Conservation (phyloP, 2,329 filamentous ascomycete genomes). For the Lecanoromycetidae sp. region DNA sequence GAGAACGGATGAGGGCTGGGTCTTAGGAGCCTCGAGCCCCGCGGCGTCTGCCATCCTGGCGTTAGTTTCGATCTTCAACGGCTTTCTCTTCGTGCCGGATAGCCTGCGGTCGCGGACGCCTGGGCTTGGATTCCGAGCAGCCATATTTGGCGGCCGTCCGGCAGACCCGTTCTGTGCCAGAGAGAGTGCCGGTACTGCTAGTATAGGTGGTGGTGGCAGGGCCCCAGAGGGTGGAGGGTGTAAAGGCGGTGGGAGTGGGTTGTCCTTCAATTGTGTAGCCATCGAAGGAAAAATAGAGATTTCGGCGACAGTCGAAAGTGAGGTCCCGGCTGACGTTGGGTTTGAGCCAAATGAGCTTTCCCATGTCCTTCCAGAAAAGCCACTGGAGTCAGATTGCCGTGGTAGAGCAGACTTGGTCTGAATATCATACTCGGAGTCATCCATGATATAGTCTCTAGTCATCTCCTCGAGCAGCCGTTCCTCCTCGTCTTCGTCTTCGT, state of each 20-base stretch:
- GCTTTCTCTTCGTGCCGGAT: slow-evolving; percentile 67
- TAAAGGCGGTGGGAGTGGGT: slow-evolving; percentile 26
- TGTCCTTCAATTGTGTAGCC: slow-evolving; percentile 26
- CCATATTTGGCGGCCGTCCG: slow-evolving; percentile 15
- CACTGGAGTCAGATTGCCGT: slow-evolving; percentile 71
- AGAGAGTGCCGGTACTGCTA: slow-evolving; percentile 19
- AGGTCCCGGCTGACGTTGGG: slow-evolving; percentile 54
- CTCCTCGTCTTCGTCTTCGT: slow-evolving; percentile 59
- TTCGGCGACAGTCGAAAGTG: slow-evolving; percentile 63
- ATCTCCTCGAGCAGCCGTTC: slow-evolving; percentile 77
- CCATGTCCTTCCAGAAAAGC: slow-evolving; percentile 65
- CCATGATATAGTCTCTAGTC: slow-evolving; percentile 68
- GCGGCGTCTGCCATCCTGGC: slow-evolving; percentile 15
- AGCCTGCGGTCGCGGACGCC: slow-evolving; percentile 64
- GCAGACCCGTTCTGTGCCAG: slow-evolving; percentile 15
- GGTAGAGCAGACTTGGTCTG: slow-evolving; percentile 57
- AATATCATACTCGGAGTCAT: slow-evolving; percentile 66
- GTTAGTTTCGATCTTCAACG: slow-evolving; percentile 78
- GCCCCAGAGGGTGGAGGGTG: slow-evolving; percentile 19
- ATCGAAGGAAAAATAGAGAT: slow-evolving; percentile 32
- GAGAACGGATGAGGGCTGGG: slow-evolving; percentile 20
- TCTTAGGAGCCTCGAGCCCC: slow-evolving; percentile 22
- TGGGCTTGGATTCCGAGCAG: slow-evolving; percentile 28
- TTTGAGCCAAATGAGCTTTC: slow-evolving; percentile 67
- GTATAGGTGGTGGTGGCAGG: slow-evolving; percentile 18